phyloP scores from a whole-genome alignment of 345 rosid species.

The Boechera divaricarpa region DNA sequence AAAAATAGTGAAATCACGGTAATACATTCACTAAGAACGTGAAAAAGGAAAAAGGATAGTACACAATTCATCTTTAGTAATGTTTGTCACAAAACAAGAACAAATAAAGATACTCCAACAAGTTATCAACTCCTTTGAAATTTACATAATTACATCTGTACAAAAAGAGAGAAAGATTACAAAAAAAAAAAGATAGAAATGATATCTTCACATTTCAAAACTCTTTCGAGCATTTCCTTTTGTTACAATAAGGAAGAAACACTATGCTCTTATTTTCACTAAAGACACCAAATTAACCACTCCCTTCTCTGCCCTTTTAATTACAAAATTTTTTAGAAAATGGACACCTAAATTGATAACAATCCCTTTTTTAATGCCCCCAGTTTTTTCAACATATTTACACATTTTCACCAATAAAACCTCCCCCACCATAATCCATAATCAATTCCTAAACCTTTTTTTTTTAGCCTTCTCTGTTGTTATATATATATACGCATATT shows the following conservation, averaged over 20 bases:
- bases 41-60: no score
- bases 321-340: constrained; percentile 31
- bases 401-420: constrained; percentile 29
- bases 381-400: constrained; percentile 27
- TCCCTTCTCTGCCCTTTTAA: constrained; percentile 12
- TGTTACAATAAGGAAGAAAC: constrained; percentile 36
- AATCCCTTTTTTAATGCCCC: background rate
- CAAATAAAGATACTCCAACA: background rate
- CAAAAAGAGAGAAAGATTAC: background rate
- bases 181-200: constrained; percentile 18
- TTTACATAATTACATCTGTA: constrained; percentile 9
- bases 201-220: constrained; percentile 44
- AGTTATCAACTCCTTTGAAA: background rate
- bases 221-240: constrained; percentile 37
- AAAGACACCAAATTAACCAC: constrained; percentile 21
- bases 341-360: constrained; percentile 31
- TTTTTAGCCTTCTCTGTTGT: constrained; percentile 20
- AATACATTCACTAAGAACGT: background rate
- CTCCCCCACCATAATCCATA: background rate
- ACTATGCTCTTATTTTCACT: constrained; percentile 39
- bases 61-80: no score
- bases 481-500: constrained; percentile 33
- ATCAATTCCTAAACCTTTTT: constrained; percentile 32
- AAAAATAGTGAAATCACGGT: background rate
- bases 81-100: background rate